Evolutionary conservation across 306 rosid species (phyloP).

Genomic region (Acacia melanoxylon): DNA sequence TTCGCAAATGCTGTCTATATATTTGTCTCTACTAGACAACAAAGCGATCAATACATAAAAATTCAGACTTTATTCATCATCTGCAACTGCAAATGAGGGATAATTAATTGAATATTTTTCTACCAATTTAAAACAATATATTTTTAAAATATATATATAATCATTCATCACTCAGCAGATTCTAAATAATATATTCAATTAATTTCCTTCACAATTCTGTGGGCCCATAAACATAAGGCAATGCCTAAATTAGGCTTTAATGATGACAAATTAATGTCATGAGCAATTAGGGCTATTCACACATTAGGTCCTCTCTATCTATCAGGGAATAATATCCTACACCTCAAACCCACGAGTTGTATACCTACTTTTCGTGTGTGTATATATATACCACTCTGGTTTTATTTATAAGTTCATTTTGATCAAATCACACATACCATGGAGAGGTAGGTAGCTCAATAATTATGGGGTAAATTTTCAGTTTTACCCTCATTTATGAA

Average conservation of each 20-base stretch:
- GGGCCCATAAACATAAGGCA: background rate
- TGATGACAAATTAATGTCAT: slow-evolving; percentile 27
- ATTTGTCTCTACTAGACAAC: background rate
- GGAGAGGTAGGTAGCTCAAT: no score
- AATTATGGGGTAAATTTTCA: no score
- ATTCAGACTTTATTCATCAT: background rate
- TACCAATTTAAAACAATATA: background rate
- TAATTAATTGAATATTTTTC: background rate
- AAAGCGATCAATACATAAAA: background rate
- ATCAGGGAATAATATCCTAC: slow-evolving; percentile 8
- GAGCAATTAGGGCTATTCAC: no score
- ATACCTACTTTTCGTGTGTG: background rate
- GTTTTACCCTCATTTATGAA: no score
- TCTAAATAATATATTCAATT: background rate
- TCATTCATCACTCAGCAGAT: background rate
- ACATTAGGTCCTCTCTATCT: slow-evolving; percentile 15
- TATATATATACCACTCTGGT: no score
- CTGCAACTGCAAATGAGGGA: background rate
- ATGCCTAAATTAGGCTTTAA: slow-evolving; percentile 33
- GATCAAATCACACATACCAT: no score
- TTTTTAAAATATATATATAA: background rate
- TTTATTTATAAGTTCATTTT: no score
- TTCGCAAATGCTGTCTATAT: background rate
- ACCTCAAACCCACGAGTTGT: slow-evolving; percentile 18
- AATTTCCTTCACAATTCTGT: background rate